Evolutionary conservation across 1,284 basidiomycete genomes (phyloP), one percentile per base, ranked within the genome.

Genomic region (Austroboletus rostrupii): DNA sequence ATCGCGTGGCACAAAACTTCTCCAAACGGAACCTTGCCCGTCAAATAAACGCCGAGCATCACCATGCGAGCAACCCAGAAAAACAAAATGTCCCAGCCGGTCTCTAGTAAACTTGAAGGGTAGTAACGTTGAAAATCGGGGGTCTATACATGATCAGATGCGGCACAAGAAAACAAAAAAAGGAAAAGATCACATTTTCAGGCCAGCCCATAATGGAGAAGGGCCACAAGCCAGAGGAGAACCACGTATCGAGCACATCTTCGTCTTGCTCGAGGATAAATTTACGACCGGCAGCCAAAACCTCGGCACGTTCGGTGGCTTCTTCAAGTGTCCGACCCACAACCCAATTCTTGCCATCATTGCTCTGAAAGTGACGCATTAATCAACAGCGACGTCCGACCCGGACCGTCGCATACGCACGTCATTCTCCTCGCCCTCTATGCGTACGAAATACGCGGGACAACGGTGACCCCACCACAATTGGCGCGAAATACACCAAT

Each of bases 31-130:
- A 99, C 81, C 64, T 88, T 71, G 43, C 81, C 94, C 0, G 97
- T 99, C 44, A 97, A 81, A 55, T 90, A 81, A 64, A 95, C 76
- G 49, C 97, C 96, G 36, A 99, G 85, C 68, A 99, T 78, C 52
- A 92, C 95, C 97, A 99, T 99, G 45, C 95, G 87, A 8, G 97
- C 95, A 19, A 99, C 95, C 97, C 97, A 99, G 84, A 99, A 98
- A 81, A 97, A 97, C 33, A 99, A 72, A 61, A 98, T 99, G 61
- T 99, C 97, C 95, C 97, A 99, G 43, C 97, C 97, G 0, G 97
- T 99, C 72, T 99, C 97, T 42, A 98, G 83, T 43, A 99, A 62
- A 19, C 87, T 83, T 10, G 92, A 76, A 1, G 97, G 97, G 71
- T 96, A 99, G 75, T 91, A 99, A 49, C 77, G 72, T 57, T 83